Conservation (phyloP, 1,284 basidiomycete species). For the Naganishia liquefaciens region DNA sequence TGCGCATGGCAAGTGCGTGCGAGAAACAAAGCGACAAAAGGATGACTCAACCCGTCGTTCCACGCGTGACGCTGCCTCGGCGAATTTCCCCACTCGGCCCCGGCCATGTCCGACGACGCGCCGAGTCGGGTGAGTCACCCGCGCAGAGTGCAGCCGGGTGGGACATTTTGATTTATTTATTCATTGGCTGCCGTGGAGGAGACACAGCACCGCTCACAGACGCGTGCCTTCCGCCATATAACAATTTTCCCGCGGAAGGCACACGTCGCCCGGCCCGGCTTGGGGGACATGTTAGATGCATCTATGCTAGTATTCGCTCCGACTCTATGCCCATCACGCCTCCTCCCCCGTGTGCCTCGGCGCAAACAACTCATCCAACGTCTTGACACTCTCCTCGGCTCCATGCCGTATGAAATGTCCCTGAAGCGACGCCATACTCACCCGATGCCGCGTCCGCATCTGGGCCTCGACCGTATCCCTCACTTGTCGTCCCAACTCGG, state of each 20-base stretch:
- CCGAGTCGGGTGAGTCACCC: too few relatives aligned
- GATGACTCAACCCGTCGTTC: conserved; percentile 6
- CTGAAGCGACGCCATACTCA: conserved; percentile 93
- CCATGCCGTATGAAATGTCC: conserved; percentile 83
- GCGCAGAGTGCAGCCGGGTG: too few relatives aligned
- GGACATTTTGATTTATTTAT: too few relatives aligned
- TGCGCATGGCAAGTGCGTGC: neutral
- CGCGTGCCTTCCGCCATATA: too few relatives aligned
- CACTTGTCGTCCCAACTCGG: conserved; percentile 60
- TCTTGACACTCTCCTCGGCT: conserved; percentile 64
- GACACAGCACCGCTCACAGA: too few relatives aligned
- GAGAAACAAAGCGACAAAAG: neutral
- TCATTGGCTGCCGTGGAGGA: too few relatives aligned
- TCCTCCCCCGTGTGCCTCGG: neutral
- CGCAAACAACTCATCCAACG: conserved; percentile 56
- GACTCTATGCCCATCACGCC: neutral
- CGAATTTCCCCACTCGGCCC: neutral
- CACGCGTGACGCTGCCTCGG: neutral
- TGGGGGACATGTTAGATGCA: too few relatives aligned
- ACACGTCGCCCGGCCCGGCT: too few relatives aligned
- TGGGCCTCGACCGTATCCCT: conserved; percentile 61
- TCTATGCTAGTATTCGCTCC: neutral
- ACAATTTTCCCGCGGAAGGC: too few relatives aligned
- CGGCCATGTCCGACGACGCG: neutral
- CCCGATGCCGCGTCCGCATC: conserved; percentile 58